Base-by-base conservation (phyloP, 768 basidiomycete genomes). In the Suillus bovinus region DNA sequence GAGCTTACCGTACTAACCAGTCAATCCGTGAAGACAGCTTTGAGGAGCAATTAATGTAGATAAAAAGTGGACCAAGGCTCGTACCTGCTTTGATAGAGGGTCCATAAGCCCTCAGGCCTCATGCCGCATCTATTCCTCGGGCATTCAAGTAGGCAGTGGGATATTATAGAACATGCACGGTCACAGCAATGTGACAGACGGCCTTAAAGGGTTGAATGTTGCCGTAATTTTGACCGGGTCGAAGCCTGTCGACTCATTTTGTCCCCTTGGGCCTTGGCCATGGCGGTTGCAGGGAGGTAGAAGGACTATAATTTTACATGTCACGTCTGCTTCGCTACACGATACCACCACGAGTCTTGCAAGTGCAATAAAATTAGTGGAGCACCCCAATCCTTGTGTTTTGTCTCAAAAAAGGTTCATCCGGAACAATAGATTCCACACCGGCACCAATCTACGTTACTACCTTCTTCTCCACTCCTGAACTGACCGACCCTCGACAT, bases 401-500 rank as follows among this genome's bases (percentile, higher is more conserved):
- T 60, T 58, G 59, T 60, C 5, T 29, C 33, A 58, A 55, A 34
- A 42, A 27, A 60, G 38, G 55, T 39, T 27, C 2, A 39, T 39
- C 36, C 39, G 42, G 62, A 64, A 66, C 64, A 66, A 66, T 66
- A 66, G 39, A 5, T 5, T 54, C 56, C 24, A 38, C 61, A 36
- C 52, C 50, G 52, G 49, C 50, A 56, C 33, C 57, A 47, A n/a
- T 34, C 33, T 36, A 33, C 42, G 52, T 22, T 24, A 24, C 49
- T 22, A n/a, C 38, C 56, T 29, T 0, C 38, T 16, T 20, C 27
- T 46, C 8, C 42, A 57, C 61, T 9, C 34, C 20, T 57, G 54
- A 38, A 49, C 62, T 33, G 41, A 56, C 66, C 59, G 49, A 72
- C 65, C 56, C 46, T 62, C 56, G 17, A 68, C 67, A 49, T 54